These are phyloP conservation scores for Cyberlindnera americana DNA, from an alignment of 805 yeast species.

Conservation along the genomic window DNA sequence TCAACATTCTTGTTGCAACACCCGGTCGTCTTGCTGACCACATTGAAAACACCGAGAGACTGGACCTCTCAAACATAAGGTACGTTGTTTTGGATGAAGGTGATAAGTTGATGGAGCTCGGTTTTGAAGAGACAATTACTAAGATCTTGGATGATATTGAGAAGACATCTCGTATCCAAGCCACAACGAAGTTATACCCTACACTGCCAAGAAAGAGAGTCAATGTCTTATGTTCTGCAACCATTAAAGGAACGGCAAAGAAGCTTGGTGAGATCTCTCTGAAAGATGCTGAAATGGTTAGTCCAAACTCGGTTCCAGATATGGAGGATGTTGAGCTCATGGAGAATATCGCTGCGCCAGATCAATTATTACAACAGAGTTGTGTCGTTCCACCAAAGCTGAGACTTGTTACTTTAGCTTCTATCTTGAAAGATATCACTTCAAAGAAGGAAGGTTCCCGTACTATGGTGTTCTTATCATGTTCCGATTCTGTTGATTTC, in stretches of 20 bases:
- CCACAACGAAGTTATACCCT: conserved; percentile 40
- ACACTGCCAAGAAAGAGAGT: conserved; percentile 66
- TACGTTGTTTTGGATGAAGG: conserved; percentile 97
- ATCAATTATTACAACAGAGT: conserved; percentile 78
- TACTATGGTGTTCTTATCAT: conserved; percentile 83
- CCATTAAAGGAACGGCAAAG: conserved; percentile 76
- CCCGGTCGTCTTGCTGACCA: conserved; percentile 97
- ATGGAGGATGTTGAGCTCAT: conserved; percentile 27
- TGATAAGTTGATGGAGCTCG: conserved; percentile 91
- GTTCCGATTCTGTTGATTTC: conserved; percentile 96
- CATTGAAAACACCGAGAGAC: conserved; percentile 78
- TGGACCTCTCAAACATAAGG: conserved; percentile 70
- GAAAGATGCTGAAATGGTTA: conserved; percentile 67
- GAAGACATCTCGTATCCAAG: conserved; percentile 34
- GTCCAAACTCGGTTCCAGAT: conserved; percentile 31
- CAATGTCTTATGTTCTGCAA: conserved; percentile 90
- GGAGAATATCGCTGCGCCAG: conserved; percentile 63
- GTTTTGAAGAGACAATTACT: conserved; percentile 90
- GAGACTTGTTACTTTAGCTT: conserved; percentile 77
- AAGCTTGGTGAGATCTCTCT: conserved; percentile 78
- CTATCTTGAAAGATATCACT: conserved; percentile 51
- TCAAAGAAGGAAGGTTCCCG: conserved; percentile 38
- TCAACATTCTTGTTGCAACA: conserved; percentile 92
- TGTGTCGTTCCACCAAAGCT: conserved; percentile 91
- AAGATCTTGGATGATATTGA: conserved; percentile 65